Conservation (phyloP, 108 stramenopile genomes). For the Cyclotella kingstonii region DNA sequence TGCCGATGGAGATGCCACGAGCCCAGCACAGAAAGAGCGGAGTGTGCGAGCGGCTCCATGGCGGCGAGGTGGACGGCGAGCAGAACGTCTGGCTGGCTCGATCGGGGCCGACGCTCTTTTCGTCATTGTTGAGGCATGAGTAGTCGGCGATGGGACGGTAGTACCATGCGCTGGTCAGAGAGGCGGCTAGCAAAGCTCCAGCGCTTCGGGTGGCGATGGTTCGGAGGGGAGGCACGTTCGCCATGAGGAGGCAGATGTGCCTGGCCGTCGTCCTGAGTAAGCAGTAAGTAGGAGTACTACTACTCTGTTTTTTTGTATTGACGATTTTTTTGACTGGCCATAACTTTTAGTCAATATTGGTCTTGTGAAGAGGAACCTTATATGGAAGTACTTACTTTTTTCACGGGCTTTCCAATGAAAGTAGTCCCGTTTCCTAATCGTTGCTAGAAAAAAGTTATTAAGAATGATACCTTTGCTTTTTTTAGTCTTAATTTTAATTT, state of each 20-base stretch:
- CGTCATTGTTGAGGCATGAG: background rate
- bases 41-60: conserved; percentile 36
- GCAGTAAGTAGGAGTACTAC: too few relatives aligned
- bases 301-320: too few relatives aligned
- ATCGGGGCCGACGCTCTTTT: background rate
- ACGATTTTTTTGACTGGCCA: too few relatives aligned
- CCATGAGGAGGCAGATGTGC: conserved; percentile 2
- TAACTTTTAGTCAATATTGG: too few relatives aligned
- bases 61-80: conserved; percentile 19
- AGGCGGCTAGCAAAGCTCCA: conserved; percentile 12
- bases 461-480: too few relatives aligned
- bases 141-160: conserved; percentile 36
- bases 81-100: conserved; percentile 24
- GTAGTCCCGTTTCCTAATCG: too few relatives aligned
- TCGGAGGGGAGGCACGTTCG: conserved; percentile 7
- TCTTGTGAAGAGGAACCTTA: background rate
- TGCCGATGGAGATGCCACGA: conserved; percentile 34
- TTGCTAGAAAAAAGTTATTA: too few relatives aligned
- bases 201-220: conserved; percentile 15
- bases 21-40: conserved; percentile 35
- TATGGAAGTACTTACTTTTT: too few relatives aligned
- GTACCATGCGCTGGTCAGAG: conserved; percentile 41
- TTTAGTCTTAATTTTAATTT: too few relatives aligned
- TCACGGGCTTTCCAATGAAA: too few relatives aligned
- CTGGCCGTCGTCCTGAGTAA: background rate